These are phyloP conservation scores for Xylariaceae sp. DNA, from an alignment of 2,329 filamentous ascomycete species.

Conservation along the genomic window DNA sequence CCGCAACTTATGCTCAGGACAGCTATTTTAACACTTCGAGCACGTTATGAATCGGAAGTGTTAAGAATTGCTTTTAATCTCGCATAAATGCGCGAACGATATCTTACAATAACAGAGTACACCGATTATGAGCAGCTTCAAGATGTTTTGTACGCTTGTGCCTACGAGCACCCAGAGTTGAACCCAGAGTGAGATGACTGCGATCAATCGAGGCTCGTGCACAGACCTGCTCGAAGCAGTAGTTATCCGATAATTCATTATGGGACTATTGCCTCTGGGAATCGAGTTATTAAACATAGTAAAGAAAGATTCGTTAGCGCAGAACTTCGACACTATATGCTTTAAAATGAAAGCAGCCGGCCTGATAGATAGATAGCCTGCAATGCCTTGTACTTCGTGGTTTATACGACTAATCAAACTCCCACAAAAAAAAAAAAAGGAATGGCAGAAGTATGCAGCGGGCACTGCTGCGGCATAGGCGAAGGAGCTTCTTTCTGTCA, in stretches of 20 bases:
- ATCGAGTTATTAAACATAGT: slow-evolving; percentile 17
- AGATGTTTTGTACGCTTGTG: slow-evolving; percentile 4
- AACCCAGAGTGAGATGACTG: slow-evolving; percentile 1
- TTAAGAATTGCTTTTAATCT: slow-evolving; percentile 4
- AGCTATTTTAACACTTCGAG: background rate
- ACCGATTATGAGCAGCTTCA: background rate
- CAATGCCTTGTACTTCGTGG: slow-evolving; percentile 11
- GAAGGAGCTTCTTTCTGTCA: background rate
- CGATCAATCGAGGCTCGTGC: background rate
- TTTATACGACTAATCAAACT: slow-evolving; percentile 12
- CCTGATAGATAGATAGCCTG: slow-evolving; percentile 7
- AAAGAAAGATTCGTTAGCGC: slow-evolving; percentile 7
- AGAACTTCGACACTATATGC: slow-evolving; percentile 9
- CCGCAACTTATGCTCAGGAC: slow-evolving; percentile 4
- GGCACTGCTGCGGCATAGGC: slow-evolving; percentile 9
- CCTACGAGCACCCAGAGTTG: slow-evolving; percentile 4
- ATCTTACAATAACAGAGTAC: background rate
- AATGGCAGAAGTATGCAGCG: slow-evolving; percentile 13
- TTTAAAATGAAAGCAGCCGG: slow-evolving; percentile 18
- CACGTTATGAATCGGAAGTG: background rate
- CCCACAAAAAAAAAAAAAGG: slow-evolving; percentile 11
- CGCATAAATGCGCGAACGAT: background rate
- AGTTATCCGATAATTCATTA: slow-evolving; percentile 13
- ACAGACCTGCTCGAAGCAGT: background rate
- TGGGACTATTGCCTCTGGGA: slow-evolving; percentile 16